These are phyloP conservation scores for Litchi chinensis DNA, from an alignment of 345 rosid genomes.

Conservation along the genomic window DNA sequence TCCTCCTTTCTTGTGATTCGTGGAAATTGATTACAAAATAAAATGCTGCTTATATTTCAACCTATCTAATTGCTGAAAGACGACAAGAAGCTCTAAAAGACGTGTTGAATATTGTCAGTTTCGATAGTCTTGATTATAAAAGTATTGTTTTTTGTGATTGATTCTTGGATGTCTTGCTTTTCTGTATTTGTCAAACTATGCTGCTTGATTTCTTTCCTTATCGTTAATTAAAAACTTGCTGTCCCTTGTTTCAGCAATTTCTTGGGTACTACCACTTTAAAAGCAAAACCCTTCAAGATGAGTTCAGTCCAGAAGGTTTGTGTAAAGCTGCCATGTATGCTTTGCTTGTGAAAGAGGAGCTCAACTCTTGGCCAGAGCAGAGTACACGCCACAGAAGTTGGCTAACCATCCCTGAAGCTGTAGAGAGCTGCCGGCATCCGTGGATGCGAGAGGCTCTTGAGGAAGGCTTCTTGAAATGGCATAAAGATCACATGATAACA, in stretches of 20 bases:
- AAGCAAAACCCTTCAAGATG: conserved; percentile 50
- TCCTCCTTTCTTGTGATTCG: background rate
- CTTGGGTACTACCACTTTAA: conserved; percentile 44
- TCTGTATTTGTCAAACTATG: background rate
- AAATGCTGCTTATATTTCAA: background rate
- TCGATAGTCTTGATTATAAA: background rate
- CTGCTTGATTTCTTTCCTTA: background rate
- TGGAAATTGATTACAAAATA: background rate
- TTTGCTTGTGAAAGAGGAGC: conserved; percentile 48
- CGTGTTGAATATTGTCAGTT: background rate
- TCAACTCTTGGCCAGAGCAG: conserved; percentile 56
- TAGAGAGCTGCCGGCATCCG: conserved; percentile 40
- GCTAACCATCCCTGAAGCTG: conserved; percentile 44
- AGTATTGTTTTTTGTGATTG: background rate
- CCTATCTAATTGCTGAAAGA: background rate
- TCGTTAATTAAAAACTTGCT: background rate
- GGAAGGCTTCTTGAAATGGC: conserved; percentile 40
- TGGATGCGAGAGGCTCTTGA: conserved; percentile 52
- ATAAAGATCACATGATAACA: conserved; percentile 21
- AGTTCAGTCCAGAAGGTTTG: conserved; percentile 41
- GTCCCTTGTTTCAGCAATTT: conserved; percentile 29
- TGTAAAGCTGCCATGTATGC: conserved; percentile 54
- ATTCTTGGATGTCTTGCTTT: background rate
- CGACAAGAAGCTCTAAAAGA: background rate
- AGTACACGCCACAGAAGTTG: conserved; percentile 43